Base-by-base conservation (phyloP, 1,139 yeast species). In the Dujonia santamariae region DNA sequence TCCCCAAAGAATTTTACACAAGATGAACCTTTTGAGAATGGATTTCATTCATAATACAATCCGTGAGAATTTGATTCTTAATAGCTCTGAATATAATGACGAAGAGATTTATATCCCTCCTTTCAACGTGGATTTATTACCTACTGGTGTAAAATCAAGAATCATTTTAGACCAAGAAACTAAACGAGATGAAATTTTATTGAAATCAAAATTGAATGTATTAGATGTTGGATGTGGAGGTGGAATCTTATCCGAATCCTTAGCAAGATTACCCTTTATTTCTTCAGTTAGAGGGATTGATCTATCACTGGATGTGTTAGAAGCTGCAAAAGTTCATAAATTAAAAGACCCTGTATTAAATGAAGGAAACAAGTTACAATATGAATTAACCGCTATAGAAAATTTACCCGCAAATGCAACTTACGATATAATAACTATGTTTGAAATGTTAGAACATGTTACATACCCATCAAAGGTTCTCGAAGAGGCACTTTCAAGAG, bases 221-320 rank as follows among this genome's bases (percentile, higher is more conserved):
- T 62, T 92, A 40, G 99, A 92, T 53, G 81, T 92, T 36, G 99
- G 99, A 0, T 94, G 98, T 54, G 99, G 99, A 16, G 99, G 98
- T 6, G 99, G 99, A 0, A 81, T 92, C 19, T 65, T 92, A 28
- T 67, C 90, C 4, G 99, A 92, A 54, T 80, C 95, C 1, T 60
- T 92, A 54, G 96, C 96, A 0, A 67, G 99, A 44, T 62, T 85
- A 46, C 74, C 76, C 7, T 75, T 71, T 42, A 78, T 87, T 6
- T 59, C 67, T 7, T 54, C 61, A 4, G 97, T 92, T 3, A 68
- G 67, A 35, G 99, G 96, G 2, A 78, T 92, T 32, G 98, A 92
- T 58, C 70, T 92, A 48, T 85, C 97, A 0, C 67, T 73, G 0
- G 95, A 87, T 30, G 96, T 90, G 7, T 53, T 92, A 12, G 74